Conservation (phyloP, 495 filamentous ascomycete genomes). For the Aspergillus saccharolyticus region DNA sequence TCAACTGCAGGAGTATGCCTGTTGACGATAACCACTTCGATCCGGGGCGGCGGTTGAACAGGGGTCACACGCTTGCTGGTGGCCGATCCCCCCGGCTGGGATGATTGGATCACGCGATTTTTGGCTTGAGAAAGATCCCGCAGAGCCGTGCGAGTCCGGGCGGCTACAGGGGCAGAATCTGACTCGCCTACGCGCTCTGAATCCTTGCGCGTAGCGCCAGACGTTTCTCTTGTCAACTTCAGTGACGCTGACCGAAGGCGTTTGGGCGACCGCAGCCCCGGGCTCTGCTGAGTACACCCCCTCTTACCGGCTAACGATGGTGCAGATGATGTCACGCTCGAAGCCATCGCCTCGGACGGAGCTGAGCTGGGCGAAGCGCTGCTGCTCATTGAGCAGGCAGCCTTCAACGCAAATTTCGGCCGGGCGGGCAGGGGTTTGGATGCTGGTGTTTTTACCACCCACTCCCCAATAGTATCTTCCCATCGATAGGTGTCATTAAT, state of each 20-base stretch:
- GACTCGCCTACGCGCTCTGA: constrained; percentile 9
- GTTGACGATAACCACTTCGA: constrained; percentile 41
- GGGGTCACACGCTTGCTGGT: background rate
- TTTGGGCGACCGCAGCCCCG: constrained; percentile 23
- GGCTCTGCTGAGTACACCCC: constrained; percentile 9
- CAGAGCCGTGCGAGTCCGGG: constrained; percentile 17
- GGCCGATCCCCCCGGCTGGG: background rate
- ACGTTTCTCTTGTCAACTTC: constrained; percentile 4
- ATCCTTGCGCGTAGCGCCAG: background rate
- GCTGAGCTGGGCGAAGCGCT: constrained; percentile 22
- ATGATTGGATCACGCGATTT: background rate
- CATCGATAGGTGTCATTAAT: constrained; percentile 40
- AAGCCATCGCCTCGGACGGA: constrained; percentile 15
- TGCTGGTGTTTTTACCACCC: constrained; percentile 46
- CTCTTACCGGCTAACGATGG: constrained; percentile 27
- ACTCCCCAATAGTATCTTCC: constrained; percentile 54
- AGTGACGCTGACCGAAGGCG: constrained; percentile 18
- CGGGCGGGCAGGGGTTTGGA: constrained; percentile 17
- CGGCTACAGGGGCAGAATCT: constrained; percentile 16
- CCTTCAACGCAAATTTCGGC: background rate
- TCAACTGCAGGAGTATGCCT: background rate
- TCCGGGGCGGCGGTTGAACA: constrained; percentile 12
- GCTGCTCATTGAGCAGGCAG: constrained; percentile 11
- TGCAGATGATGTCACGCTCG: constrained; percentile 32
- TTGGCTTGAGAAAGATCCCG: constrained; percentile 7